Evolutionary conservation across 164 flowering plant species (phyloP), one percentile per base, ranked within the genome.

Genomic region (Saururus chinensis): DNA sequence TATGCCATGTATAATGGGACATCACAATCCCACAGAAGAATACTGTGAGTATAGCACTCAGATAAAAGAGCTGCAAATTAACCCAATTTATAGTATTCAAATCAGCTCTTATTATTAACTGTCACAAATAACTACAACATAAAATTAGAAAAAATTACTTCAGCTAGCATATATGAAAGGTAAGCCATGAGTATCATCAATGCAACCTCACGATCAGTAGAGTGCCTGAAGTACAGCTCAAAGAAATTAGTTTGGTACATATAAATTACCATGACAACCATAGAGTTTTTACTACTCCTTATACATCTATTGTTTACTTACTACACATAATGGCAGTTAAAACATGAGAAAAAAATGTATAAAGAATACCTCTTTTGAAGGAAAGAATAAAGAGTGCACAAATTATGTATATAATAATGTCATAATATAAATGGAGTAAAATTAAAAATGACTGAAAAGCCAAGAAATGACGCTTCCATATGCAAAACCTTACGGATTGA

Each of bases 1-100:
- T 92, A 64, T 89, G 90, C 96, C 96, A 92, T 42, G 96, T 89
- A 73, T 92, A 89, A 69, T 87, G 96, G 12, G 96, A 89, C 96
- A 89, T 89, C 56, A 87, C 93, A 74, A 87, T 89, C 54, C 96
- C 98, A 56, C 95, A 86, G 70, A 92, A 89, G 81, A 92, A 92
- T 37, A 92, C 95, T 0, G 98, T 92, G 70, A 92, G 89, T 68
- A 92, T 92, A 17, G 77, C 96, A 72, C 96, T 87, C 59, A 89
- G 74, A 63, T 83, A 61, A 68, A 81, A 84, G 37, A 89, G 73
- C 98, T 92, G 95, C 81, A 81, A 68, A 19, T 59, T 16, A 68
- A 62, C 30, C 23, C 13, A 55, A 55, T 24, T 24, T 14, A 12
- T 35, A 20, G 16, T 1, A 37, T 20, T 21, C 41, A 1, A 40